These are phyloP conservation scores for Tuber calosporum DNA, from an alignment of 495 filamentous ascomycete genomes.

Conservation along the genomic window DNA sequence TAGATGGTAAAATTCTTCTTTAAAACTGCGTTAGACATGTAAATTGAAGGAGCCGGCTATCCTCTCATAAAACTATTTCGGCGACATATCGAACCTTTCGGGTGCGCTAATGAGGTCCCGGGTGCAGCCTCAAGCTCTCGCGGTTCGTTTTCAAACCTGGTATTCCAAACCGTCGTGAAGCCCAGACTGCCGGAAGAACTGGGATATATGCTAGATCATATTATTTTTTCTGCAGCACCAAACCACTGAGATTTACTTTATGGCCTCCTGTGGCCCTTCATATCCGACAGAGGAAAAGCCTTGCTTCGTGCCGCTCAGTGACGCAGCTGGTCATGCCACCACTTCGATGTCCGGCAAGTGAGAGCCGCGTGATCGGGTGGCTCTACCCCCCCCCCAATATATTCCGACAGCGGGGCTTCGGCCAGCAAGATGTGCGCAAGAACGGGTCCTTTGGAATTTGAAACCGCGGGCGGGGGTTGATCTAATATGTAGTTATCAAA, in stretches of 20 bases:
- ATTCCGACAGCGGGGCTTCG: background rate
- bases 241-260: background rate
- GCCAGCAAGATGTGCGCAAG: background rate
- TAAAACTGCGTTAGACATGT: background rate
- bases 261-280: background rate
- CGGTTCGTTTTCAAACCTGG: background rate
- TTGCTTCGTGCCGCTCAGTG: background rate
- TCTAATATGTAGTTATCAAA: background rate
- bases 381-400: background rate
- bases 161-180: background rate
- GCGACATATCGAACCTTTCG: background rate
- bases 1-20: background rate
- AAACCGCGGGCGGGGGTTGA: background rate
- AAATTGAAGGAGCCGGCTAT: background rate
- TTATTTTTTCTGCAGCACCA: background rate
- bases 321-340: background rate
- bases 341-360: background rate
- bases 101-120: background rate
- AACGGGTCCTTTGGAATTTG: background rate
- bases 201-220: background rate
- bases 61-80: background rate
- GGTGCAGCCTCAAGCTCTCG: background rate
- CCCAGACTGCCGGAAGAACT: background rate
- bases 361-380: background rate
- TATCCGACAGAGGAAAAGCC: background rate